Evolutionary conservation across 23 red algal species (phyloP), one percentile per base, ranked within the genome.

Genomic region (Gracilariopsis chorda): DNA sequence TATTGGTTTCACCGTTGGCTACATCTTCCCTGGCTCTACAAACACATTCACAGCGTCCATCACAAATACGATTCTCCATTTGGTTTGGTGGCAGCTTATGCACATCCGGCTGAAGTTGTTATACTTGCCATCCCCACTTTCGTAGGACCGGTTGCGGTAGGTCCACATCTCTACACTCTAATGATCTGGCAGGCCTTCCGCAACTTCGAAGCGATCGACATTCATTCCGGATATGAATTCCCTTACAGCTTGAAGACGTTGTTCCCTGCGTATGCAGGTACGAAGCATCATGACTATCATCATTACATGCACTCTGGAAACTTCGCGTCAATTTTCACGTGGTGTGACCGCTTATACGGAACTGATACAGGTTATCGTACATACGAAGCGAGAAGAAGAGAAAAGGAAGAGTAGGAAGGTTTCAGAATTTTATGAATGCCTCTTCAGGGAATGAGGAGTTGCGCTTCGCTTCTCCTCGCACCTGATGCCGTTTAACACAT

Each of bases 221-320:
- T 88, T 21, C 96, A 98, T 78, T 94, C 90, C 32, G 96, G 96
- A 3, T 98, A 98, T 70, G 96, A 95, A 71, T 33, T 93, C 47
- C 87, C 88, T 12, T 94, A 53, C 46, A 87, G 73, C 25, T 87
- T 94, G 23, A 95, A 95, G 32, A 69, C 84, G 7, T 72, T 83
- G 5, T 69, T 95, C 29, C 89, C 89, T 39, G 78, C 80, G 25
- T 94, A 95, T 64, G 96, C 83, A 13, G 96, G 96, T 34, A 93
- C 96, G 29, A 86, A 90, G 13, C 90, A 92, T 60, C 96, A 98
- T 61, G 96, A 98, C 62, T 88, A 98, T 88, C 96, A 98, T 78
- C 96, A 98, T 46, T 90, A 94, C 73, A 93, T 88, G 69, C 94
- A 92, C 71, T 98, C 96, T 47, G 96, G 96, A 23, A 98, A 98